These are phyloP conservation scores for Ensete ventricosum DNA, from an alignment of 176 grass and related monocot genomes.

Conservation along the genomic window DNA sequence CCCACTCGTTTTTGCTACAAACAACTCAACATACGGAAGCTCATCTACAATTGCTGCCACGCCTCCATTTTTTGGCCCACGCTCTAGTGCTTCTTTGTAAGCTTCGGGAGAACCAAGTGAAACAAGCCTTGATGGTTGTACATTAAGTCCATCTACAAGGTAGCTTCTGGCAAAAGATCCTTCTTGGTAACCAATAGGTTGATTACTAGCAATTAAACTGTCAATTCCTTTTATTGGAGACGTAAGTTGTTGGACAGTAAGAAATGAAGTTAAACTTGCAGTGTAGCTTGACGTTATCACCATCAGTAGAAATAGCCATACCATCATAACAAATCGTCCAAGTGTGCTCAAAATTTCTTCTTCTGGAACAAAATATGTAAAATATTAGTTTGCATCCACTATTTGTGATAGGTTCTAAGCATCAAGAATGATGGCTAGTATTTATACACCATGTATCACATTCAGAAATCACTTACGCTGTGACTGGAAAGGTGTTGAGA, in stretches of 20 bases:
- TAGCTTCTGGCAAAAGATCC: conserved; percentile 19
- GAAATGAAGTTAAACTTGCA: conserved; percentile 18
- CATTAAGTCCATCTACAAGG: conserved; percentile 2
- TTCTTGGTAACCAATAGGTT: conserved; percentile 20
- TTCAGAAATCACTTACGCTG: conserved; percentile 12
- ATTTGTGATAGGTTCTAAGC: background rate
- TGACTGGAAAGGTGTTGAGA: conserved; percentile 13
- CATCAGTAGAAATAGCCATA: conserved; percentile 18
- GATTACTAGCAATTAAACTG: conserved; percentile 14
- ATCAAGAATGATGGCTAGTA: background rate
- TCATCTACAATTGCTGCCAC: conserved; percentile 20
- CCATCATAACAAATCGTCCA: conserved; percentile 24
- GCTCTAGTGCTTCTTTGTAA: conserved; percentile 14
- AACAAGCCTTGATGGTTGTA: conserved; percentile 17
- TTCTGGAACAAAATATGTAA: conserved; percentile 3
- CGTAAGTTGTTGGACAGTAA: conserved; percentile 19
- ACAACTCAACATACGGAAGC: conserved; percentile 18
- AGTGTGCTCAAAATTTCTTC: conserved; percentile 20
- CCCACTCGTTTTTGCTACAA: conserved; percentile 12
- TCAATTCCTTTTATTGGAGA: conserved; percentile 20
- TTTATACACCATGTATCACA: background rate
- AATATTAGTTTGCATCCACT: background rate
- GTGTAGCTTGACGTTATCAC: conserved; percentile 19
- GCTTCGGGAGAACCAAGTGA: conserved; percentile 17
- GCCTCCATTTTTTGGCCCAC: conserved; percentile 17